A percentile compares a stretch with the other conserved stretches of the same genome.
Evolutionary conservation across 176 grass and related monocot genomes (phyloP).

Genomic region (Lolium perenne): DNA sequence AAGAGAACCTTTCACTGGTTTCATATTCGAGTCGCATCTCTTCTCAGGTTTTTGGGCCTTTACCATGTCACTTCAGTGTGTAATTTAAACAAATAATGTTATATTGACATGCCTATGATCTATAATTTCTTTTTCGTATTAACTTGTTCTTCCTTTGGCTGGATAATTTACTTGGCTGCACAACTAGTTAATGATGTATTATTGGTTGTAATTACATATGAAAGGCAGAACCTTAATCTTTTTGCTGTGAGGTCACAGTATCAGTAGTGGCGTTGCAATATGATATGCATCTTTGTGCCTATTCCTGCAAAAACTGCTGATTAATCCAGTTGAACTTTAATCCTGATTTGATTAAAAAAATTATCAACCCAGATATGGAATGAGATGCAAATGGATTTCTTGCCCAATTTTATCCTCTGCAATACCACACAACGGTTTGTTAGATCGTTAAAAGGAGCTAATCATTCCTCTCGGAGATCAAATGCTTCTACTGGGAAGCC

Average conservation of each 20-base stretch:
- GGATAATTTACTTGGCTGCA: background rate
- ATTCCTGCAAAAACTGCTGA: constrained; percentile 21
- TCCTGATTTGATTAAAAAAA: constrained; percentile 16
- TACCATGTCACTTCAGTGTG: constrained; percentile 25
- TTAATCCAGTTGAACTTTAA: constrained; percentile 21
- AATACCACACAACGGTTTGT: constrained; percentile 98
- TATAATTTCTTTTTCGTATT: constrained; percentile 6
- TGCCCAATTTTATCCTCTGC: constrained; percentile 95
- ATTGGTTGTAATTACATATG: constrained; percentile 1
- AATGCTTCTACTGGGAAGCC: constrained; percentile 66
- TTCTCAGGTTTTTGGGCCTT: constrained; percentile 72
- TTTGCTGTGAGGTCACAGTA: constrained; percentile 32
- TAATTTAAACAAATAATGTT: constrained; percentile 12
- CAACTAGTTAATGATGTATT: constrained; percentile 37
- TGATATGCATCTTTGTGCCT: constrained; percentile 37
- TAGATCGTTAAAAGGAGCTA: constrained; percentile 72
- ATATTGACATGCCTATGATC: constrained; percentile 23
- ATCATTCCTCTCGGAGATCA: constrained; percentile 71
- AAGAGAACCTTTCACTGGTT: constrained; percentile 97
- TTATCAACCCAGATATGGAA: constrained; percentile 76
- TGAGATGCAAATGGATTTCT: constrained; percentile 98
- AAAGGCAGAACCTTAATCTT: constrained; percentile 16
- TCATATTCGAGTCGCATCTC: constrained; percentile 97
- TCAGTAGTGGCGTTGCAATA: background rate
- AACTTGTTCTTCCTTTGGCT: constrained; percentile 33